Base-by-base conservation (phyloP, 1,284 basidiomycete species). In the Puccinia novopanici region DNA sequence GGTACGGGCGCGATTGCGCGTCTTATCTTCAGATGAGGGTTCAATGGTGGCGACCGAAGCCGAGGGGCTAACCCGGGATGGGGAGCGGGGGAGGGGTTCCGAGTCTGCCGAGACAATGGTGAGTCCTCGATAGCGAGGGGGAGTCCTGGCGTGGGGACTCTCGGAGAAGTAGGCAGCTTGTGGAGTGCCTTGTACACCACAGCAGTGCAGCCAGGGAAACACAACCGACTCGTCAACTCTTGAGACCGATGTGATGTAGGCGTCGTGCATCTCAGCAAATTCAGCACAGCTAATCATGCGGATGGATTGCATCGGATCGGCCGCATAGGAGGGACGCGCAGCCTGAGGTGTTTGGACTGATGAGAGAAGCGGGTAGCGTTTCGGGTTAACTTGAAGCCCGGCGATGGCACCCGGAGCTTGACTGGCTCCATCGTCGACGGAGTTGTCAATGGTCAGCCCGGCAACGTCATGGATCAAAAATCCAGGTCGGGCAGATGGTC, bases 41-140 rank as follows among this genome's bases (percentile, higher is more conserved):
- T 50, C 45, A n/a, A n/a, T n/a, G 8, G 61, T n/a, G 24, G 42
- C 9, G 37, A 24, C 37, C 13, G 55, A 37, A 6, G 24, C 13
- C 48, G 78, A 75, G 75, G 52, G 78, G 80, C 55, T 82, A 45
- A 72, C 71, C 73, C n/a, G 82, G 81, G 57, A 81, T 63, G 13
- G 78, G 65, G 59, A 81, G 55, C 45, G 82, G 54, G 61, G 63
- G 30, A 54, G 82, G 81, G 15, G 70, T 1, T 54, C 27, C 15
- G 75, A 59, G 37, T 78, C 75, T 19, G 75, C 75, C n/a, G 75
- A 67, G 22, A 78, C 48, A 17, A 78, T 63, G 13, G 63, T 78
- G 2, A 78, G 24, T 2, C 75, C 75, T 4, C 75, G 42, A n/a
- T 78, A 78, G 37, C 59, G 40, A 40, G 75, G 75, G 10, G 75